A percentile compares a stretch with the other conserved stretches of the same genome.
phyloP scores from a whole-genome alignment of 345 rosid genomes.

The Acer negundo region DNA sequence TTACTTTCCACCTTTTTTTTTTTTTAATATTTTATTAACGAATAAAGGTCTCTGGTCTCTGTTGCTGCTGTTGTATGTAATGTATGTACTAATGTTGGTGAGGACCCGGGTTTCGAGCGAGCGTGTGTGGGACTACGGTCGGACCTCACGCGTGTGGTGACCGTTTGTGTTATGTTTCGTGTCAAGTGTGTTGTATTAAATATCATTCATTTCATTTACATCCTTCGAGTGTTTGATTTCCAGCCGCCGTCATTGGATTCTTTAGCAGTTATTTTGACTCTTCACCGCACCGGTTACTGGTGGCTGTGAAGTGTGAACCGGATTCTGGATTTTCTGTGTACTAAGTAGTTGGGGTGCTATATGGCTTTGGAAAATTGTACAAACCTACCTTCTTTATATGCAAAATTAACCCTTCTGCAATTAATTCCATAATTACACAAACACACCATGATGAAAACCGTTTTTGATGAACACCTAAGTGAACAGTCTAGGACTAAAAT shows the following conservation, averaged over 20 bases:
- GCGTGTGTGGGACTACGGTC: slow-evolving; percentile 18
- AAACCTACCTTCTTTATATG: too few relatives aligned
- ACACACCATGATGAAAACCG: too few relatives aligned
- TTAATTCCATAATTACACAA: too few relatives aligned
- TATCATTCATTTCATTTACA: too few relatives aligned
- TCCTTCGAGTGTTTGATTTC: not conserved
- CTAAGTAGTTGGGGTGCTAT: not conserved
- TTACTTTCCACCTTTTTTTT: too few relatives aligned
- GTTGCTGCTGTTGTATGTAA: not conserved
- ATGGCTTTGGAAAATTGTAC: too few relatives aligned
- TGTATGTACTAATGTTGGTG: not conserved
- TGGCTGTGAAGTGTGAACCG: not conserved
- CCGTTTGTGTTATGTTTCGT: not conserved
- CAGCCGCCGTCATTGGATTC: slow-evolving; percentile 4
- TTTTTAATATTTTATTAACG: not conserved
- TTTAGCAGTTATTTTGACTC: not conserved
- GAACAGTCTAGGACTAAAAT: too few relatives aligned
- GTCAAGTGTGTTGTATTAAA: too few relatives aligned
- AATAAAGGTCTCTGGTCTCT: not conserved
- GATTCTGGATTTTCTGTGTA: not conserved
- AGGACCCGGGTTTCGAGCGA: slow-evolving; percentile 20
- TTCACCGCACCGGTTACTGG: not conserved
- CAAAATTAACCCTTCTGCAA: too few relatives aligned
- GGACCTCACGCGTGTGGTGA: slow-evolving; percentile 18
- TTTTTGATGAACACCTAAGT: too few relatives aligned